phyloP scores from a whole-genome alignment of 2,329 filamentous ascomycete species.

The Elsinoe australis region DNA sequence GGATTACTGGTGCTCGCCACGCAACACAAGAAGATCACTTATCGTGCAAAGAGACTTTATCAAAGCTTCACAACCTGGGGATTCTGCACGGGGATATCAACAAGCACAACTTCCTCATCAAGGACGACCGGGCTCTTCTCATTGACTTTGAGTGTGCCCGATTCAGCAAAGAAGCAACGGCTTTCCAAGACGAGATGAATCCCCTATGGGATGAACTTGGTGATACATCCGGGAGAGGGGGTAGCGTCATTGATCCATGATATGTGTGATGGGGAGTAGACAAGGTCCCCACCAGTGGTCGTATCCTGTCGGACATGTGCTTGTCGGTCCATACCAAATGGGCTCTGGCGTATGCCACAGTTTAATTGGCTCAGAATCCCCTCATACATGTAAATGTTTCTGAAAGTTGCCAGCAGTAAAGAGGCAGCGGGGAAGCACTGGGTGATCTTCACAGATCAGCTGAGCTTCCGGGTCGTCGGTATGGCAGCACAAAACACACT shows the following conservation, averaged over 20 bases:
- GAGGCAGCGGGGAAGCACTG: conserved; percentile 12
- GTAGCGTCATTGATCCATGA: background rate
- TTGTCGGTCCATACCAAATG: too few relatives aligned
- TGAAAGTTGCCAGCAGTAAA: conserved; percentile 5
- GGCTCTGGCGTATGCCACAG: too few relatives aligned
- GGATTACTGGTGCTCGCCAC: conserved; percentile 24
- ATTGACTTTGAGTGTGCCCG: conserved; percentile 31
- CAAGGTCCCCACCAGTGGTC: too few relatives aligned
- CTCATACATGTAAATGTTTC: background rate
- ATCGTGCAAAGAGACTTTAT: conserved; percentile 26
- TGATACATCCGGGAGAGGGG: conserved; percentile 17
- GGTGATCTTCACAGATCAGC: conserved; percentile 13
- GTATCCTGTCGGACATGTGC: too few relatives aligned
- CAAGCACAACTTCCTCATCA: conserved; percentile 34
- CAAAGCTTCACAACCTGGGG: conserved; percentile 31
- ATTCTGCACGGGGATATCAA: conserved; percentile 36
- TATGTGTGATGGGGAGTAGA: too few relatives aligned
- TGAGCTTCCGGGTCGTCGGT: background rate
- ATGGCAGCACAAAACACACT: background rate
- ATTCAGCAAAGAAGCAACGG: conserved; percentile 21
- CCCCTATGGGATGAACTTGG: conserved; percentile 14
- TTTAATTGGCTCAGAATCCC: too few relatives aligned
- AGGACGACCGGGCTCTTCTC: conserved; percentile 23
- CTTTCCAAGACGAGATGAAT: conserved; percentile 18
- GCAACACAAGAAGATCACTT: conserved; percentile 28